Evolutionary conservation across 441 rosid genomes (phyloP), one percentile per base, ranked within the genome.

Genomic region (Lepidium campestre): DNA sequence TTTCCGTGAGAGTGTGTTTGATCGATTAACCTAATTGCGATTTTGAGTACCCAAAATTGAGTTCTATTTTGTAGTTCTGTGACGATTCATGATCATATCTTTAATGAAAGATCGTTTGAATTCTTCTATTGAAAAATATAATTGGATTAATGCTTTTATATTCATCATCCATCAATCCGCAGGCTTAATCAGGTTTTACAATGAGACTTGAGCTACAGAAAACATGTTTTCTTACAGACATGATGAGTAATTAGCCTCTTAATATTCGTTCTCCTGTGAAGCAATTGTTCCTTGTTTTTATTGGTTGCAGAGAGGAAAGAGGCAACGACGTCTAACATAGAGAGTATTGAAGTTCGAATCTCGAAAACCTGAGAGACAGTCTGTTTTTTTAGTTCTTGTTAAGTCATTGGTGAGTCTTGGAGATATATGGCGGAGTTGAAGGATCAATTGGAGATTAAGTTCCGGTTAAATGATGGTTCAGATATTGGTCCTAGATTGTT

Each of bases 401-500:
- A 48, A 56, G 36, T 39, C 58, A 37, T 39, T 48, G 49, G 25
- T 65, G 47, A 50, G 34, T 63, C 50, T 20, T 47, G 70, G 23
- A 22, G 23, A 47, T 67, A 37, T 65, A 93, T 90, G 97, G 86
- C 86, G 32, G 85, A 75, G 50, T 85, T 85, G 32, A 91, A 87
- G 70, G 87, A 91, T 79, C 96, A 85, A 69, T 71, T 89, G 60
- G 96, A 93, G 85, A 87, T 93, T 79, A 91, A 82, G 83, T 93
- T 93, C 75, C 85, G 97, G 23, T 78, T 93, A 75, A 75, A 58
- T 3, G 96, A 93, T 73, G 99, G 96, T 68, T 82, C 93, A 0
- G 96, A 91, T 80, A 93, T 93, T 13, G 99, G 96, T 57, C 99
- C 99, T 25, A 86, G 78, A 76, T 65, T 77, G 61, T 93, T 87